A percentile compares a stretch with the other conserved stretches of the same genome.
Evolutionary conservation across 2,329 filamentous ascomycete species (phyloP).

Genomic region (Phyllosticta capitalensis): DNA sequence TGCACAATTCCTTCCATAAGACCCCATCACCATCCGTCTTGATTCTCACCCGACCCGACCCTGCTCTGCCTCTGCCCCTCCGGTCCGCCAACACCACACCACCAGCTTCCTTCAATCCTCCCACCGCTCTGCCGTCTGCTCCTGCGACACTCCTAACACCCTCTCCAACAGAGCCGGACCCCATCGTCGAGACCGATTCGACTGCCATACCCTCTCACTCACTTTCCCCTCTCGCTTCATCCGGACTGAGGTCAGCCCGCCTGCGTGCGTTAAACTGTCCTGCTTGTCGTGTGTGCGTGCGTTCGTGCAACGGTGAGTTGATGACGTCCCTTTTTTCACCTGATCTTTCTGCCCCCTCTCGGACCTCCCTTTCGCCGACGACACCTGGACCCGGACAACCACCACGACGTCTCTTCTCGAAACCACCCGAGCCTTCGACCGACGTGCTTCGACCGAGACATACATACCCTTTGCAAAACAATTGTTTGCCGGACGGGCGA

Average conservation of each 20-base stretch:
- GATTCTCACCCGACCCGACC: slow-evolving; percentile 7
- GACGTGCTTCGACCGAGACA: neutral
- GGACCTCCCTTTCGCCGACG: neutral
- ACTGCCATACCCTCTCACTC: slow-evolving; percentile 5
- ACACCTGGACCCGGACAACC: no score
- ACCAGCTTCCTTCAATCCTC: slow-evolving; percentile 1
- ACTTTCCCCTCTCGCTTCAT: neutral
- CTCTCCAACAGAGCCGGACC: slow-evolving; percentile 4
- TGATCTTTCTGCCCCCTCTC: neutral
- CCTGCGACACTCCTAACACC: neutral
- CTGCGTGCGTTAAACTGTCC: slow-evolving; percentile 5
- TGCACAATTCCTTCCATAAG: slow-evolving; percentile 12
- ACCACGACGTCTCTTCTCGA: neutral
- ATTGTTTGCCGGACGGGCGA: neutral
- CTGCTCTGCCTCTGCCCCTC: slow-evolving; percentile 2
- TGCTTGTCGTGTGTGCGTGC: neutral
- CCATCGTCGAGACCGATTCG: slow-evolving; percentile 6
- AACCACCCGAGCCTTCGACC: neutral
- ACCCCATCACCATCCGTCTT: slow-evolving; percentile 4
- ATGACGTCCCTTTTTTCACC: neutral
- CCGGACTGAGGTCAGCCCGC: neutral
- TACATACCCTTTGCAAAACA: neutral
- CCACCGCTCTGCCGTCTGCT: neutral
- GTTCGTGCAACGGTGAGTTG: slow-evolving; percentile 9
- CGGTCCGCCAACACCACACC: neutral